These are phyloP conservation scores for Yamadazyma kitorensis DNA, from an alignment of 805 yeast genomes.

Conservation along the genomic window DNA sequence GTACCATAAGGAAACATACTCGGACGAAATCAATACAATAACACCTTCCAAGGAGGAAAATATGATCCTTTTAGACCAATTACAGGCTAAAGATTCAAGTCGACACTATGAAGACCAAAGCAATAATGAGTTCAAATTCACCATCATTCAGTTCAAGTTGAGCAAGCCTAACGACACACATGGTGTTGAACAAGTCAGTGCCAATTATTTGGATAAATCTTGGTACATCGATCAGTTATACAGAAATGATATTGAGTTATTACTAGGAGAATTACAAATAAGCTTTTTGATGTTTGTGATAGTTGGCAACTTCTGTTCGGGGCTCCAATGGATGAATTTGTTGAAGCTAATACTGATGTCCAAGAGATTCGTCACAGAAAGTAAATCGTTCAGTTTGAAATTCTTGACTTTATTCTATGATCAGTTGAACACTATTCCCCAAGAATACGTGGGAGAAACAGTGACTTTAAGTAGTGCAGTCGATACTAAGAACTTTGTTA, in stretches of 20 bases:
- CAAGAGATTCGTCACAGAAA: conserved; percentile 17
- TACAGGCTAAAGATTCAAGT: conserved; percentile 17
- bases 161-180: conserved; percentile 20
- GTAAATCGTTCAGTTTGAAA: conserved; percentile 22
- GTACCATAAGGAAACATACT: conserved; percentile 1
- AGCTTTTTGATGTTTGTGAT: conserved; percentile 47
- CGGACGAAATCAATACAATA: conserved; percentile 38
- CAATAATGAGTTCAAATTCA: conserved; percentile 38
- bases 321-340: conserved; percentile 61
- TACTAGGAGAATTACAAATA: conserved; percentile 56
- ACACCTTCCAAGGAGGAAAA: conserved; percentile 53
- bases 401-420: conserved; percentile 28
- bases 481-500: conserved; percentile 16
- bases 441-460: conserved; percentile 33
- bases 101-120: conserved; percentile 22
- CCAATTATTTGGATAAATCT: conserved; percentile 56
- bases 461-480: conserved; percentile 16
- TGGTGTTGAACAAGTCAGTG: conserved; percentile 41
- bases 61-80: conserved; percentile 33
- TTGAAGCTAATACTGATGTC: conserved; percentile 39
- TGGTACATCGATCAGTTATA: conserved; percentile 50
- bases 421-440: conserved; percentile 43
- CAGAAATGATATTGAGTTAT: conserved; percentile 21
- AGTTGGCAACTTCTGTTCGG: conserved; percentile 62
- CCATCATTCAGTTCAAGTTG: conserved; percentile 40